phyloP scores from a whole-genome alignment of 768 basidiomycete genomes.

The Rhodosporidiobolus sp. region DNA sequence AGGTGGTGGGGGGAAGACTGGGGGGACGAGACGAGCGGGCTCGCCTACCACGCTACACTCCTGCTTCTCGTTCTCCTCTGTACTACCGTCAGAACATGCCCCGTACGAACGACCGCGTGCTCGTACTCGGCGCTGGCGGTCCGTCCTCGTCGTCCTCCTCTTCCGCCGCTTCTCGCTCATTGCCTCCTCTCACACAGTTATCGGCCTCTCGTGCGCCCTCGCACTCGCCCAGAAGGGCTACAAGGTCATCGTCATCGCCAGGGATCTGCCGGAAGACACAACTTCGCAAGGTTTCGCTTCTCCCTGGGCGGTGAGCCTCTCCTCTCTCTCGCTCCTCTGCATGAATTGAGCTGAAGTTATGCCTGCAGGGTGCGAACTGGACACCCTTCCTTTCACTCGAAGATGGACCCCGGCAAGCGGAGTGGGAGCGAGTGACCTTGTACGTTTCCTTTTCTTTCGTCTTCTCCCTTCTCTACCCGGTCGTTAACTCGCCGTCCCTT shows the following conservation, averaged over 20 bases:
- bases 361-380: slow-evolving; percentile 47
- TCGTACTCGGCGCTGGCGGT: slow-evolving; percentile 48
- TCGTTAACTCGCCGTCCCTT: too few relatives aligned
- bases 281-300: slow-evolving; percentile 46
- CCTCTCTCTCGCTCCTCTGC: background rate
- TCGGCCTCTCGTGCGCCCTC: slow-evolving; percentile 48
- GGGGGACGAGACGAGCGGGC: too few relatives aligned
- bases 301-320: slow-evolving; percentile 51
- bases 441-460: slow-evolving; percentile 1
- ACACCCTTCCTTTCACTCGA: slow-evolving; percentile 43
- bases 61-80: too few relatives aligned
- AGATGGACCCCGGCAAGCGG: slow-evolving; percentile 24
- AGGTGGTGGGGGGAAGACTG: too few relatives aligned
- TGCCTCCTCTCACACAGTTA: slow-evolving; percentile 40
- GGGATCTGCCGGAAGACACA: slow-evolving; percentile 48
- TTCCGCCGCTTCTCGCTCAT: background rate
- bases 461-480: background rate
- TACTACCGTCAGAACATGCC: too few relatives aligned
- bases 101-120: too few relatives aligned
- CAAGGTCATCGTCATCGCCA: slow-evolving; percentile 45
- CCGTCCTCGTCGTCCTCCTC: slow-evolving; percentile 19
- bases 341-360: background rate
- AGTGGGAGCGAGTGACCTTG: slow-evolving; percentile 31
- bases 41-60: too few relatives aligned
- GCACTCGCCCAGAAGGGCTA: slow-evolving; percentile 44